Evolutionary conservation across 73 alveolate genomes (phyloP).

Genomic region (Diophrys sp.): DNA sequence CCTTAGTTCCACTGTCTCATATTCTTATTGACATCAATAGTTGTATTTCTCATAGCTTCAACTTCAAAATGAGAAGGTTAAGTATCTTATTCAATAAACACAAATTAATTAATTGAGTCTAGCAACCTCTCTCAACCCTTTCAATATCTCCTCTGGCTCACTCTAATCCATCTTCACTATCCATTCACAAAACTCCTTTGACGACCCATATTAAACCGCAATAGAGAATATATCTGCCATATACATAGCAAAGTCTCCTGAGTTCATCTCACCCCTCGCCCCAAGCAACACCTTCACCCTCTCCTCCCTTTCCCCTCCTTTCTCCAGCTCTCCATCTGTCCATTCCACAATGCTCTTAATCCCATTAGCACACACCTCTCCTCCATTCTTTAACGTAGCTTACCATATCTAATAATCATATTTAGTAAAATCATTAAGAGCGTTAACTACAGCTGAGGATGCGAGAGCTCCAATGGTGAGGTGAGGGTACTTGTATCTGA

Average conservation of each 20-base stretch:
- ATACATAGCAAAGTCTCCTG: constrained; percentile 48
- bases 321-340: background rate
- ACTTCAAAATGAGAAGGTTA: background rate
- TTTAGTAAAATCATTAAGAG: constrained; percentile 16
- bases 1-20: constrained; percentile 45
- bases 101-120: background rate
- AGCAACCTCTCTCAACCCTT: background rate
- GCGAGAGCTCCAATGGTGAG: constrained; percentile 34
- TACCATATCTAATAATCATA: constrained; percentile 23
- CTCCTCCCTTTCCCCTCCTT: background rate
- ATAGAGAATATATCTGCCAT: constrained; percentile 42
- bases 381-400: constrained; percentile 27
- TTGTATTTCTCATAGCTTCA: constrained; percentile 9
- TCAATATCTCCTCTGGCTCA: constrained; percentile 1
- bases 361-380: background rate
- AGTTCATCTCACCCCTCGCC: constrained; percentile 7
- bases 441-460: constrained; percentile 38
- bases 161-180: constrained; percentile 21
- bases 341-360: background rate
- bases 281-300: constrained; percentile 8
- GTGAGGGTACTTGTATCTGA: constrained; percentile 31
- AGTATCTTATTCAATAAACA: background rate
- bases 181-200: constrained; percentile 53
- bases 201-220: constrained; percentile 48
- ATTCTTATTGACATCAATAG: constrained; percentile 1